Evolutionary conservation across 257 asterid species (phyloP).

Genomic region (Salvia rosmarinus): DNA sequence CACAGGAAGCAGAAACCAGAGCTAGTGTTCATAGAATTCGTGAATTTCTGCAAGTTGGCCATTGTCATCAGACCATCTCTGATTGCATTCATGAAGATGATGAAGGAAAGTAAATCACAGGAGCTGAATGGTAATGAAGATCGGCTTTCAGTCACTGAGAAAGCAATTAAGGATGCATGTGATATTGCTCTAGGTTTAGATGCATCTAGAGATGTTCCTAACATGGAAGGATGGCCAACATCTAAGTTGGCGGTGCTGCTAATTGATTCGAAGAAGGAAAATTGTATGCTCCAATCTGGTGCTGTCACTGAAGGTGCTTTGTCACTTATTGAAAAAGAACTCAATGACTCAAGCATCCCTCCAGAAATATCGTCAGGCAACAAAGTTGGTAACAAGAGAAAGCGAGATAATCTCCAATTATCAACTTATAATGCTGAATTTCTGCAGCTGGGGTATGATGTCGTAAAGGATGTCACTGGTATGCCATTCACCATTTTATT

Average conservation of each 20-base stretch:
- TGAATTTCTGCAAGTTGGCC: constrained; percentile 58
- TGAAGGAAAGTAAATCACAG: constrained; percentile 23
- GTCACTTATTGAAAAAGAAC: constrained; percentile 56
- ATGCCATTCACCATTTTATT: constrained; percentile 12
- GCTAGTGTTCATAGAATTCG: constrained; percentile 44
- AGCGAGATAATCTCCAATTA: constrained; percentile 28
- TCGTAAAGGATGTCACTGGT: constrained; percentile 63
- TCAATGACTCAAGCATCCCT: constrained; percentile 31
- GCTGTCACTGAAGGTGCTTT: constrained; percentile 57
- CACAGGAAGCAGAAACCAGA: constrained; percentile 58
- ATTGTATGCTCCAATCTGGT: constrained; percentile 49
- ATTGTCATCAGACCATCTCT: constrained; percentile 51
- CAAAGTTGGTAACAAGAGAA: constrained; percentile 43
- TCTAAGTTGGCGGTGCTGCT: constrained; percentile 62
- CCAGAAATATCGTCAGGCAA: constrained; percentile 29
- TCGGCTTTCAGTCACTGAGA: constrained; percentile 60
- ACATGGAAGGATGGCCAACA: constrained; percentile 51
- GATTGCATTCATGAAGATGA: constrained; percentile 51
- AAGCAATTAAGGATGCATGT: constrained; percentile 70
- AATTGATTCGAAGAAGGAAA: constrained; percentile 57
- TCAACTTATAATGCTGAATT: constrained; percentile 35
- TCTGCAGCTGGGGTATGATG: constrained; percentile 52
- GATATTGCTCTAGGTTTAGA: constrained; percentile 52
- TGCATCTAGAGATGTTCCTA: constrained; percentile 45
- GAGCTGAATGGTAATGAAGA: constrained; percentile 32